phyloP scores from a whole-genome alignment of 2,329 filamentous ascomycete genomes.

The Domatiomyces globalis region DNA sequence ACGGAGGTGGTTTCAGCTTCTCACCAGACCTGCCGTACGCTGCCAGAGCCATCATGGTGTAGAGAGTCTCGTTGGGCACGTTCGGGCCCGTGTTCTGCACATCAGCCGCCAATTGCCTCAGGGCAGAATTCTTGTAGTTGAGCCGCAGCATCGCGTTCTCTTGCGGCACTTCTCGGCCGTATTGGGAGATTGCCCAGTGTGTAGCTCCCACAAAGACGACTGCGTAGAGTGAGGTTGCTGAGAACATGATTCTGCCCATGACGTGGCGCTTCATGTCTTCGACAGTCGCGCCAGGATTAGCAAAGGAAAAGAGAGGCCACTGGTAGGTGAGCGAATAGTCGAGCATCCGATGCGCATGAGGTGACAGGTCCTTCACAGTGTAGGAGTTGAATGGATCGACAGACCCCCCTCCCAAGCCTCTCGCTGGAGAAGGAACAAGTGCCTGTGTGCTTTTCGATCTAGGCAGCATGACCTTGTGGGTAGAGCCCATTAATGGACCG shows the following conservation, averaged over 20 bases:
- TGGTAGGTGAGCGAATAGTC: constrained; percentile 3
- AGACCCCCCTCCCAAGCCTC: not conserved
- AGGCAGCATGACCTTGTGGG: constrained; percentile 1
- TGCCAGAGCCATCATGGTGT: constrained; percentile 6
- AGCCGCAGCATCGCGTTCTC: constrained; percentile 2
- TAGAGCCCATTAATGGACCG: not conserved
- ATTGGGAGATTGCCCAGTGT: constrained; percentile 5
- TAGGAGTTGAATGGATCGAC: not conserved
- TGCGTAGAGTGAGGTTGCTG: constrained; percentile 5
- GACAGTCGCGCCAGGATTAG: not conserved
- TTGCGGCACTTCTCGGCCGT: not conserved
- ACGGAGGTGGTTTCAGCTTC: constrained; percentile 1
- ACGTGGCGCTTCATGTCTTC: constrained; percentile 3
- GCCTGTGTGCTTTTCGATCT: not conserved
- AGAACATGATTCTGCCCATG: not conserved
- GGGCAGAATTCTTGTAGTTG: constrained; percentile 6
- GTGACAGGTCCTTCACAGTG: not conserved
- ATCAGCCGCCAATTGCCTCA: constrained; percentile 3
- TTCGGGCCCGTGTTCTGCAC: constrained; percentile 2
- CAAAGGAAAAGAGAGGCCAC: constrained; percentile 7
- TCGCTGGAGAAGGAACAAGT: not conserved
- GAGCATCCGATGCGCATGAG: not conserved
- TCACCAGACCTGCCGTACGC: constrained; percentile 6
- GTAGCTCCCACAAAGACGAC: constrained; percentile 8
- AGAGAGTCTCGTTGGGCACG: constrained; percentile 4